Conservation (phyloP, 257 asterid species). For the Penstemon barbatus region DNA sequence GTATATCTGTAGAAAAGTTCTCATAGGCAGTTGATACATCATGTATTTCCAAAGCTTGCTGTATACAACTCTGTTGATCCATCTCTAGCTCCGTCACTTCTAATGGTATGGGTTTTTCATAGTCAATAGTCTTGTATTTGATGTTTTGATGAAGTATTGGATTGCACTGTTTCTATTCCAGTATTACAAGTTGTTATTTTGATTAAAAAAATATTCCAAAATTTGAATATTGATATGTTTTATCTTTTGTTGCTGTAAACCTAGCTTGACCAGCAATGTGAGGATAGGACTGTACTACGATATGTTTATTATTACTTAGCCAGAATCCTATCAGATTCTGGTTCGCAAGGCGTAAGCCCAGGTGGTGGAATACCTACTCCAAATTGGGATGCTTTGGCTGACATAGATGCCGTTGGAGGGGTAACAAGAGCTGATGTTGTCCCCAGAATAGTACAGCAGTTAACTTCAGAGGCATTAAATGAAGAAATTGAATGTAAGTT, state of each 20-base stretch:
- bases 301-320: slow-evolving; percentile 98
- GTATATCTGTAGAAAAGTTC: slow-evolving; percentile 81
- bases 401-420: slow-evolving; percentile 94
- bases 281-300: slow-evolving; percentile 94
- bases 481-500: slow-evolving; percentile 87
- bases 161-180: slow-evolving; percentile 12
- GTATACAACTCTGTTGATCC: slow-evolving; percentile 99
- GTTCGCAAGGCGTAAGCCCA: slow-evolving; percentile 89
- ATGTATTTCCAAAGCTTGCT: slow-evolving; percentile 97
- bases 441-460: slow-evolving; percentile 80
- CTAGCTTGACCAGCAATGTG: slow-evolving; percentile 99
- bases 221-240: slow-evolving; percentile 29
- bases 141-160: slow-evolving; percentile 8
- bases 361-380: slow-evolving; percentile 99
- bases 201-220: neutral
- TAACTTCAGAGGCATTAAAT: slow-evolving; percentile 85
- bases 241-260: slow-evolving; percentile 31
- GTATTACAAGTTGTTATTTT: slow-evolving; percentile 21
- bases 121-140: slow-evolving; percentile 19
- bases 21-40: slow-evolving; percentile 88
- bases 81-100: slow-evolving; percentile 96
- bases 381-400: slow-evolving; percentile 99
- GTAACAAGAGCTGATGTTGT: slow-evolving; percentile 99
- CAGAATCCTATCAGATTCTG: slow-evolving; percentile 91
- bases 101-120: slow-evolving; percentile 61